Percentiles rank a stretch among this genome's conserved stretches.
These are phyloP conservation scores for Cicer bijugum DNA, from an alignment of 306 rosid genomes.

Conservation along the genomic window DNA sequence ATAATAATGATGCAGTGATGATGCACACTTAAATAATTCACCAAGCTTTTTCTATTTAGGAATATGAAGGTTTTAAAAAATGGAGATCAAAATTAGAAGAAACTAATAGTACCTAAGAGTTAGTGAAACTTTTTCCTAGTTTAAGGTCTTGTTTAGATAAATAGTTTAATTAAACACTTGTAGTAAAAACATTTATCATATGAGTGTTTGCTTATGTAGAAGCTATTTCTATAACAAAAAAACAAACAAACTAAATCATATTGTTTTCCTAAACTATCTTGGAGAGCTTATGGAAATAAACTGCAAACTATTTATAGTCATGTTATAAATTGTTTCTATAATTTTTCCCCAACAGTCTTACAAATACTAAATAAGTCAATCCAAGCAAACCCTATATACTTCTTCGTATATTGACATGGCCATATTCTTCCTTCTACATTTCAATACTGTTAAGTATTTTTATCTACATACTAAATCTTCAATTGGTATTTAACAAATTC, in stretches of 20 bases:
- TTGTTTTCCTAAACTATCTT: too few species aligned
- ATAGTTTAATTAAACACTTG: too few species aligned
- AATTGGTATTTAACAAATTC: conserved; percentile 20
- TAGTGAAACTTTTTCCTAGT: conserved; percentile 12
- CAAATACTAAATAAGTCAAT: too few species aligned
- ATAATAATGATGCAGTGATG: conserved; percentile 12
- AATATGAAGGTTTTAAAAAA: conserved; percentile 6
- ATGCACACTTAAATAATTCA: not conserved
- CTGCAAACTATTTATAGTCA: too few species aligned
- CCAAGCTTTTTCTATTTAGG: conserved; percentile 19
- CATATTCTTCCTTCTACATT: conserved; percentile 19
- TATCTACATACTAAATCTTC: not conserved
- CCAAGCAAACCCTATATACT: not conserved
- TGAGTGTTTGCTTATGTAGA: too few species aligned
- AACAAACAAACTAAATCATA: too few species aligned
- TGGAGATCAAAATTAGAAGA: conserved; percentile 32
- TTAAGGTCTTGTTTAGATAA: not conserved
- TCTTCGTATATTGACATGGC: conserved; percentile 7
- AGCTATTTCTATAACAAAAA: too few species aligned
- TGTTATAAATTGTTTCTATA: too few species aligned
- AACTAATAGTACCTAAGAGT: conserved; percentile 14
- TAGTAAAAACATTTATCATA: too few species aligned
- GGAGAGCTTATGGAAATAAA: too few species aligned
- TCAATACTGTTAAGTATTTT: conserved; percentile 11
- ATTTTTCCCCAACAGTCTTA: too few species aligned